phyloP scores from a whole-genome alignment of 2,329 filamentous ascomycete genomes.

The Leptodontidium sp. region DNA sequence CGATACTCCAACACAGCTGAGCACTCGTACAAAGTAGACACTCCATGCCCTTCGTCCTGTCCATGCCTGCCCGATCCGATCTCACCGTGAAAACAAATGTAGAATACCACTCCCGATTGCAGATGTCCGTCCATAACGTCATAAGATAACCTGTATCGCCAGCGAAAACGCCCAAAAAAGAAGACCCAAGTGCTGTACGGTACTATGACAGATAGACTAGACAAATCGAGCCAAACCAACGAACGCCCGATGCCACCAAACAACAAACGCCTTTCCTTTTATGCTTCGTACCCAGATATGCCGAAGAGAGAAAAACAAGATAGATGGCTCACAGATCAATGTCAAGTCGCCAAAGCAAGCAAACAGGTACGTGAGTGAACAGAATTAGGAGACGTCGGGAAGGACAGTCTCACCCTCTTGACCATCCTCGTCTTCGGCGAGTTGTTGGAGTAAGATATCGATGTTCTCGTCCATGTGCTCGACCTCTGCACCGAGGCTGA shows the following conservation, averaged over 20 bases:
- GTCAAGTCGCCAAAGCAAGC: background rate
- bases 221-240: conserved; percentile 1
- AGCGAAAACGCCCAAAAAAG: conserved; percentile 15
- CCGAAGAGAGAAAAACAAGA: conserved; percentile 5
- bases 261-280: conserved; percentile 2
- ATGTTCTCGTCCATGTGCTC: conserved; percentile 53
- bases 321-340: conserved; percentile 3
- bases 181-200: conserved; percentile 6
- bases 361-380: background rate
- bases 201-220: background rate
- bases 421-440: conserved; percentile 37
- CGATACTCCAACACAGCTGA: conserved; percentile 7
- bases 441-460: conserved; percentile 40
- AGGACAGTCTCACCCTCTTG: conserved; percentile 25
- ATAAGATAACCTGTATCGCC: conserved; percentile 1
- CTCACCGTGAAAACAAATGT: background rate
- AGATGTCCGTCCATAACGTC: background rate
- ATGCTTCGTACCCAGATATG: conserved; percentile 12
- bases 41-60: background rate
- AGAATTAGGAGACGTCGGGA: conserved; percentile 16
- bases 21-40: background rate
- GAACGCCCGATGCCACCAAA: background rate
- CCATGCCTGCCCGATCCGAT: background rate
- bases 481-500: conserved; percentile 52
- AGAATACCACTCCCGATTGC: background rate